Evolutionary conservation across 305 asterid species (phyloP).

Genomic region (Fraxinus latifolia): DNA sequence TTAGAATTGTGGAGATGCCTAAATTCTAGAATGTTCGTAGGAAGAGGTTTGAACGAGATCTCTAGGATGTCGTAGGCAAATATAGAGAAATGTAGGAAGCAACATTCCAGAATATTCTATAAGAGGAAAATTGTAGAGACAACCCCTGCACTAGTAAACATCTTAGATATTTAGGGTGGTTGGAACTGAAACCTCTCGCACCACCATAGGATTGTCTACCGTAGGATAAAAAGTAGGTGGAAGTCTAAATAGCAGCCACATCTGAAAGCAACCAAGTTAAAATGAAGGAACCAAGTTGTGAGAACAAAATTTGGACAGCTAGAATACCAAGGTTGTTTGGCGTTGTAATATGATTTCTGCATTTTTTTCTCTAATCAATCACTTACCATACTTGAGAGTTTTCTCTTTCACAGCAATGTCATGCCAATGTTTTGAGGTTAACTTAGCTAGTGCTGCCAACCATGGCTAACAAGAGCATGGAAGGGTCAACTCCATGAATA

Average conservation of each 20-base stretch:
- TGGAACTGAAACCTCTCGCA: background rate
- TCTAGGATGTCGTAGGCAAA: background rate
- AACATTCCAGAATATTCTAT: background rate
- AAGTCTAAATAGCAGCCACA: background rate
- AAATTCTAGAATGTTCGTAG: background rate
- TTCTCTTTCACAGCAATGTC: background rate
- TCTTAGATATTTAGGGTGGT: background rate
- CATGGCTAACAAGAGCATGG: background rate
- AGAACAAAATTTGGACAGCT: background rate
- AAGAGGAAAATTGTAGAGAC: background rate
- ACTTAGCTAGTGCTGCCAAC: background rate
- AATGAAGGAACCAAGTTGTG: background rate
- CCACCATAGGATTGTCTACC: background rate
- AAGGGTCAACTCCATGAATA: background rate
- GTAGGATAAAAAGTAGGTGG: background rate
- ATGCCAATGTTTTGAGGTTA: background rate
- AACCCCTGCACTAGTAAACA: background rate
- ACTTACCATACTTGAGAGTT: background rate
- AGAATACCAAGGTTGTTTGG: background rate
- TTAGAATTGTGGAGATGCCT: background rate
- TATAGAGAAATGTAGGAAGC: background rate
- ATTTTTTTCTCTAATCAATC: background rate
- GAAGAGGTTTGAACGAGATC: background rate
- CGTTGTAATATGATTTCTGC: background rate
- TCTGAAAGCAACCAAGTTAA: background rate